Conservation (phyloP, 2,329 filamentous ascomycete genomes). For the Penicillium brevicompactum region DNA sequence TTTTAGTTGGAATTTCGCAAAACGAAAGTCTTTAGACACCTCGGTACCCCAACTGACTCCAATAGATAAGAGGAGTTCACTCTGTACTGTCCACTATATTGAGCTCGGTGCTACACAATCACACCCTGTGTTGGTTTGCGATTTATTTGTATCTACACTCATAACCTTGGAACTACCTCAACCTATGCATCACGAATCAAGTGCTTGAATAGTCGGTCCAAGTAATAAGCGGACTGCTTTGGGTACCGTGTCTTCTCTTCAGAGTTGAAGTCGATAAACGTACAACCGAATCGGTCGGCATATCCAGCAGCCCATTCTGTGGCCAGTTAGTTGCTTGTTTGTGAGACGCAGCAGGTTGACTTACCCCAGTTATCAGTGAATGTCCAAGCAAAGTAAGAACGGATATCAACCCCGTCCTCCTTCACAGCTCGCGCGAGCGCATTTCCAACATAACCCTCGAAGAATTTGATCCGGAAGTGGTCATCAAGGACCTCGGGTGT, state of each 20-base stretch:
- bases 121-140: too few relatives aligned
- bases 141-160: too few relatives aligned
- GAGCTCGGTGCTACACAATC: too few relatives aligned
- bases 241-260: conserved; percentile 69
- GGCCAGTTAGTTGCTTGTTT: not conserved
- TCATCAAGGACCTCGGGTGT: conserved; percentile 70
- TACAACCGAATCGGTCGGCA: conserved; percentile 76
- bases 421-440: conserved; percentile 58
- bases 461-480: conserved; percentile 75
- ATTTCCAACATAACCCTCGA: conserved; percentile 70
- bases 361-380: conserved; percentile 66
- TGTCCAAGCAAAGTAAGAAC: conserved; percentile 78
- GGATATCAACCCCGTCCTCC: conserved; percentile 72
- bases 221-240: conserved; percentile 74
- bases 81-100: too few relatives aligned
- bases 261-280: conserved; percentile 73
- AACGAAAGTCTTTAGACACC: not conserved
- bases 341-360: conserved; percentile 26
- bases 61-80: not conserved
- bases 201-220: conserved; percentile 68
- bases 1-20: not conserved
- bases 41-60: not conserved
- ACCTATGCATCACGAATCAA: conserved; percentile 50
- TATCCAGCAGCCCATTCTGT: conserved; percentile 79
- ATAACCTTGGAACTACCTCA: not conserved